phyloP scores from a whole-genome alignment of 345 rosid genomes.

The Pelargonium nanum region DNA sequence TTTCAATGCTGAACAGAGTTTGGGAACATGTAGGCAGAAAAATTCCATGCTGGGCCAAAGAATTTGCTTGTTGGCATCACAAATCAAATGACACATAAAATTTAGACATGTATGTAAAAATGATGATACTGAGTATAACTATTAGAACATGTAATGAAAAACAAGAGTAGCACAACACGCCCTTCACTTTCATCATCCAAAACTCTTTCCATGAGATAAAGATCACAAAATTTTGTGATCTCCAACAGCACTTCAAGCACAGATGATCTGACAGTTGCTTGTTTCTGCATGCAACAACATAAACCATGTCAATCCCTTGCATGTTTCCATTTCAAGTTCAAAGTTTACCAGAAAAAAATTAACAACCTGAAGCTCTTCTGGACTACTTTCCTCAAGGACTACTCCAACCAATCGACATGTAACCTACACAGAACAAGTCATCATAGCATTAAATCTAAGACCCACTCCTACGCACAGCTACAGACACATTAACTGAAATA shows the following conservation, averaged over 20 bases:
- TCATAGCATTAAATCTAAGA: neutral
- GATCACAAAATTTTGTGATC: constrained; percentile 81
- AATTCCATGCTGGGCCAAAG: too few species aligned
- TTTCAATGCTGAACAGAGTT: too few species aligned
- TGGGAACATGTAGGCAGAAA: too few species aligned
- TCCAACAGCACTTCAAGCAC: constrained; percentile 90
- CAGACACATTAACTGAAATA: neutral
- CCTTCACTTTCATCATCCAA: constrained; percentile 87
- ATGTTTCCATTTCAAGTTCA: constrained; percentile 7
- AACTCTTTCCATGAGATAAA: constrained; percentile 99
- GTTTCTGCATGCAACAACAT: constrained; percentile 40
- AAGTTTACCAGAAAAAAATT: constrained; percentile 9
- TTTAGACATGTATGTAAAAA: too few species aligned
- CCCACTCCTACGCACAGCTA: neutral
- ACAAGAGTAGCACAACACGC: constrained; percentile 17
- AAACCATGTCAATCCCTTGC: constrained; percentile 6
- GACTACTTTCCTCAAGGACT: constrained; percentile 75
- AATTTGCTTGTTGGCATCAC: too few species aligned
- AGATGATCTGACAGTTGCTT: constrained; percentile 82
- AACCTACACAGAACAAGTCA: constrained; percentile 37
- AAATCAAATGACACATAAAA: too few species aligned
- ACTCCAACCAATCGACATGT: constrained; percentile 91
- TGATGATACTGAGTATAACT: too few species aligned
- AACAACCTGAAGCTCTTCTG: constrained; percentile 76
- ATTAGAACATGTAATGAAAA: too few species aligned